Base-by-base conservation (phyloP, 2,329 filamentous ascomycete genomes). In the Xylaria sp. region DNA sequence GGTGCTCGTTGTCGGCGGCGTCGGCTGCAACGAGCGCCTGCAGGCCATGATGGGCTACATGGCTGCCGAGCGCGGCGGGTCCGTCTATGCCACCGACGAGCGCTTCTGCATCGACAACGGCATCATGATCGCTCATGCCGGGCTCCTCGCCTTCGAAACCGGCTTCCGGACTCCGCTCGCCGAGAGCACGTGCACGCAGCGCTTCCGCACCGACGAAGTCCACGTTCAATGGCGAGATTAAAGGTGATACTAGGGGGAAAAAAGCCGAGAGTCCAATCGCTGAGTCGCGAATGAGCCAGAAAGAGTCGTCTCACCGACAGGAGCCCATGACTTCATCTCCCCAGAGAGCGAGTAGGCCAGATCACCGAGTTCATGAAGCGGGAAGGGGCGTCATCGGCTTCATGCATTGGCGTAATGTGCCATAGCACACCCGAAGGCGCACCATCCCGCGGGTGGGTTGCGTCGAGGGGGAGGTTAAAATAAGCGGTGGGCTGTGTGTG, bases 31-130 rank as follows among this genome's bases (percentile, higher is more conserved):
- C 79, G 91, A 97, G 82, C 88, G 96, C 3, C 79, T 99, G 73
- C 96, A 99, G 83, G 89, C 97, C 76, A 99, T 99, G 96, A 99
- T 99, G 96, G 94, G 93, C 17, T 85, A 92, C 55, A 99, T 99
- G 96, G 95, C 94, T 17, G 85, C 85, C 53, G 94, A 97, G 79
- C 85, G 96, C 45, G 93, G 94, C 61, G 96, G 96, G 3, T 94
- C 89, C 75, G 93, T 98, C 3, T 98, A 92, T 81, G 94, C 96
- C 27, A 98, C 95, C 0, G 96, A 99, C 79, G 96, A 99, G 84
- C 86, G 96, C 54, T 99, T 97, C 79, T 99, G 96, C 79, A 99
- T 99, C 75, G 96, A 99, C 81, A 99, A 99, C 76, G 96, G 96
- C 57, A 98, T 99, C 78, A 99, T 99, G 96, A 99, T 99, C 82